These are phyloP conservation scores for Aspergillus piperis DNA, from an alignment of 2,329 filamentous ascomycete species.

Conservation along the genomic window DNA sequence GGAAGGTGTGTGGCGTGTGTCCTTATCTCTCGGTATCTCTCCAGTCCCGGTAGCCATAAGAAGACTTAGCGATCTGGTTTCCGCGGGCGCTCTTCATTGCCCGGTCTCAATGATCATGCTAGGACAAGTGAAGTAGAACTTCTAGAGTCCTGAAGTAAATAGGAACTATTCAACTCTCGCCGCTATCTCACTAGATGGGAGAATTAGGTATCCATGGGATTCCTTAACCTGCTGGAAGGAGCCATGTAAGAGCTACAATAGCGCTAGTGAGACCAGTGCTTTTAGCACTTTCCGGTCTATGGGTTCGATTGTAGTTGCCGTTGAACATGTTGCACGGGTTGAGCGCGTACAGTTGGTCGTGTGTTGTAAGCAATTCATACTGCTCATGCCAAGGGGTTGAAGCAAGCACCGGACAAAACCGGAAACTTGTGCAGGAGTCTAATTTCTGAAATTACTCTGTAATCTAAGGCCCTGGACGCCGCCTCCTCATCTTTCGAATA, in stretches of 20 bases:
- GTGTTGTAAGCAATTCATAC: background rate
- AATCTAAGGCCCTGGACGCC: too few species aligned
- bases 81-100: background rate
- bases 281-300: background rate
- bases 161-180: too few species aligned
- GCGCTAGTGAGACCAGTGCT: background rate
- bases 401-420: background rate
- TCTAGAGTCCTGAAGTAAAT: background rate
- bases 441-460: background rate
- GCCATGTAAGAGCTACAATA: background rate
- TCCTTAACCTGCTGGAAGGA: background rate
- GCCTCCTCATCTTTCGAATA: too few species aligned
- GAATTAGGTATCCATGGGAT: background rate
- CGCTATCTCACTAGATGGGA: too few species aligned
- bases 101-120: background rate
- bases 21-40: too few species aligned
- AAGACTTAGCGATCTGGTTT: slow-evolving; percentile 2
- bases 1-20: too few species aligned
- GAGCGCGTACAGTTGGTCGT: background rate
- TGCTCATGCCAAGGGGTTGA: background rate
- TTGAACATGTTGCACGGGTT: background rate
- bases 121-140: background rate
- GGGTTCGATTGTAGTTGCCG: background rate
- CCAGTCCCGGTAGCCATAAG: background rate
- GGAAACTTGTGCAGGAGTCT: too few species aligned